A percentile compares a stretch with the other conserved stretches of the same genome.
phyloP scores from a whole-genome alignment of 1,139 yeast genomes.

The Debaryomyces udenii region DNA sequence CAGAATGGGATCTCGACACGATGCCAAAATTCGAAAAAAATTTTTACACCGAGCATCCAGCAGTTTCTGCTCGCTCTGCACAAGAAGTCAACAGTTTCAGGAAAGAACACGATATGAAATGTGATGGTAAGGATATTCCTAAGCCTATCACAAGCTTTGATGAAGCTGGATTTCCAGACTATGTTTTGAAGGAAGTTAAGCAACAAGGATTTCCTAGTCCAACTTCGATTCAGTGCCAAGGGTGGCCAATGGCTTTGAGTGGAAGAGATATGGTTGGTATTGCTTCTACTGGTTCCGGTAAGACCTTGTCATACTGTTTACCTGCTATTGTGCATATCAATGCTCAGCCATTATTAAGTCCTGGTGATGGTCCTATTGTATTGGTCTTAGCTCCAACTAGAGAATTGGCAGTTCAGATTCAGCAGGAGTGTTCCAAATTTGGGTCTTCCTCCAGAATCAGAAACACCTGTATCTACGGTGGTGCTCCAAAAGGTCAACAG shows the following conservation, averaged over 20 bases:
- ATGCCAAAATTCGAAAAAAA: slow-evolving; percentile 94
- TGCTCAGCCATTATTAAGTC: slow-evolving; percentile 90
- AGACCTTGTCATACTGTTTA: slow-evolving; percentile 93
- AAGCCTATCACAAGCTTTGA: slow-evolving; percentile 92
- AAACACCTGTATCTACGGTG: slow-evolving; percentile 98
- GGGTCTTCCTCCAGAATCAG: slow-evolving; percentile 90
- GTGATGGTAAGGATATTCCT: slow-evolving; percentile 83
- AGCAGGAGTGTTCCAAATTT: slow-evolving; percentile 92
- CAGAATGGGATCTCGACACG: slow-evolving; percentile 75
- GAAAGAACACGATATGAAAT: slow-evolving; percentile 81
- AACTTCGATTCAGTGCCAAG: slow-evolving; percentile 97
- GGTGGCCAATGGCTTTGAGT: slow-evolving; percentile 99
- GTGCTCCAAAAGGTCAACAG: slow-evolving; percentile 98
- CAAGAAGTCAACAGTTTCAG: slow-evolving; percentile 76
- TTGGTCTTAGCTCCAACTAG: slow-evolving; percentile 97
- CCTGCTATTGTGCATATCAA: slow-evolving; percentile 97
- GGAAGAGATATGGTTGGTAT: slow-evolving; percentile 99
- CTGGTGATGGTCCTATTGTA: slow-evolving; percentile 97
- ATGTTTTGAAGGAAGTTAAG: slow-evolving; percentile 86
- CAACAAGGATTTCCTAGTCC: slow-evolving; percentile 93
- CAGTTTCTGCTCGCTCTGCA: slow-evolving; percentile 73
- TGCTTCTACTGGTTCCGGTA: slow-evolving; percentile 99
- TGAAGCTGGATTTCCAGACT: slow-evolving; percentile 96
- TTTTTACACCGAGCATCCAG: slow-evolving; percentile 84
- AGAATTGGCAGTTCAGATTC: slow-evolving; percentile 98